phyloP scores from a whole-genome alignment of 176 grass and related monocot genomes.

The Avena sativa region DNA sequence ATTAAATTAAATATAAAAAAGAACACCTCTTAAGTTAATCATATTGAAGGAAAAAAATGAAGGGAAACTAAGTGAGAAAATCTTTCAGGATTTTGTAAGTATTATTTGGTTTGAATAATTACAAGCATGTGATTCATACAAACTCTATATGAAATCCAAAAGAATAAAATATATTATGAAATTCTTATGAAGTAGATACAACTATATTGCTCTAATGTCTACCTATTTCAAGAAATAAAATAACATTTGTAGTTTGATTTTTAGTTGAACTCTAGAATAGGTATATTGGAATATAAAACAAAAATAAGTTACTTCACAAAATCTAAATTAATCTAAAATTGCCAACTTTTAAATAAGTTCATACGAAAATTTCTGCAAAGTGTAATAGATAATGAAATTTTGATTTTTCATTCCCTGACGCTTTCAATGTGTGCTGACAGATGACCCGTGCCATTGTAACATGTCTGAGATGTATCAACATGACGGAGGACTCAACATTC shows the following conservation, averaged over 20 bases:
- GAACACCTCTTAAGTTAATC: not conserved
- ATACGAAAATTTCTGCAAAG: not conserved
- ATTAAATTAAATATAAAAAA: not conserved
- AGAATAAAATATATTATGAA: not conserved
- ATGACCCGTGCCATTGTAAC: not conserved
- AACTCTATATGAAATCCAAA: not conserved
- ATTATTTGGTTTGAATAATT: not conserved
- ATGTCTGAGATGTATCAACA: not conserved
- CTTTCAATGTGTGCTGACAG: not conserved
- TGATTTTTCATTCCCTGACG: not conserved
- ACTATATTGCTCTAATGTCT: not conserved
- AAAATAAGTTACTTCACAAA: not conserved
- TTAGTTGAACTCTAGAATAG: not conserved
- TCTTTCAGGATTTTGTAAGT: not conserved
- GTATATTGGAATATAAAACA: not conserved
- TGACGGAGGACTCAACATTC: not conserved
- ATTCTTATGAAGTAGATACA: not conserved
- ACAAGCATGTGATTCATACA: not conserved
- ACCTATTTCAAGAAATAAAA: not conserved
- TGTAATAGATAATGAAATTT: too few species aligned
- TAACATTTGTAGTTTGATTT: not conserved
- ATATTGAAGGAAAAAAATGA: not conserved
- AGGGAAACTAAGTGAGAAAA: not conserved
- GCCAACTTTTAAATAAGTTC: not conserved
- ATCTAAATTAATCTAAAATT: not conserved